These are phyloP conservation scores for Globisporangium takayamanum DNA, from an alignment of 352 stramenopile species.

Conservation along the genomic window DNA sequence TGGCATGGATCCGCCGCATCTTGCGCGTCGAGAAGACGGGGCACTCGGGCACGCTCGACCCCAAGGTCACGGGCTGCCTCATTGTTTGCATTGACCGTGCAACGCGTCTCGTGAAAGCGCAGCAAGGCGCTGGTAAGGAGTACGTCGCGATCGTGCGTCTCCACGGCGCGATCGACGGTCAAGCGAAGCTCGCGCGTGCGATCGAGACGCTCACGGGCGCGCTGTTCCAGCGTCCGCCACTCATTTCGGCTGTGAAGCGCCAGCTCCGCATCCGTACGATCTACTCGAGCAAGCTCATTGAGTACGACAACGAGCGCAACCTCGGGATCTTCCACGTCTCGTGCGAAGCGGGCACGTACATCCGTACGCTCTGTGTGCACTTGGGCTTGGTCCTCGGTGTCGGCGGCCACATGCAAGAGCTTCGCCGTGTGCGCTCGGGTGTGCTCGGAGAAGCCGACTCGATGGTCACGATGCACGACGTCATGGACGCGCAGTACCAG, in stretches of 20 bases:
- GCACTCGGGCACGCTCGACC: slow-evolving; percentile 98
- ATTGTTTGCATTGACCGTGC: slow-evolving; percentile 99
- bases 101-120: slow-evolving; percentile 88
- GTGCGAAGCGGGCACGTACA: slow-evolving; percentile 99
- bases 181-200: slow-evolving; percentile 89
- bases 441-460: slow-evolving; percentile 95
- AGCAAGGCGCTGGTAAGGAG: slow-evolving; percentile 98
- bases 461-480: slow-evolving; percentile 99
- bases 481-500: slow-evolving; percentile 99
- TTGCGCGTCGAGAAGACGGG: slow-evolving; percentile 99
- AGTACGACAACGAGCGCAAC: slow-evolving; percentile 97
- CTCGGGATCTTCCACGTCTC: slow-evolving; percentile 97
- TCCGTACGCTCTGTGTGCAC: slow-evolving; percentile 99
- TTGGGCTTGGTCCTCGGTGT: slow-evolving; percentile 96
- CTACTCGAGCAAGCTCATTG: slow-evolving; percentile 98
- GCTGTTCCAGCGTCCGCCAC: slow-evolving; percentile 98
- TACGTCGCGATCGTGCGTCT: slow-evolving; percentile 98
- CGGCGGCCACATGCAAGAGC: slow-evolving; percentile 99
- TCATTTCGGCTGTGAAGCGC: slow-evolving; percentile 99
- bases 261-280: slow-evolving; percentile 99
- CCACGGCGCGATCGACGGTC: slow-evolving; percentile 92
- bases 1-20: slow-evolving; percentile 99
- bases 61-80: slow-evolving; percentile 99
- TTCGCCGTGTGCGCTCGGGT: slow-evolving; percentile 96
- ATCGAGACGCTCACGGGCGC: slow-evolving; percentile 99